Base-by-base conservation (phyloP, 2,329 filamentous ascomycete species). In the Hymenoscyphus scutula region DNA sequence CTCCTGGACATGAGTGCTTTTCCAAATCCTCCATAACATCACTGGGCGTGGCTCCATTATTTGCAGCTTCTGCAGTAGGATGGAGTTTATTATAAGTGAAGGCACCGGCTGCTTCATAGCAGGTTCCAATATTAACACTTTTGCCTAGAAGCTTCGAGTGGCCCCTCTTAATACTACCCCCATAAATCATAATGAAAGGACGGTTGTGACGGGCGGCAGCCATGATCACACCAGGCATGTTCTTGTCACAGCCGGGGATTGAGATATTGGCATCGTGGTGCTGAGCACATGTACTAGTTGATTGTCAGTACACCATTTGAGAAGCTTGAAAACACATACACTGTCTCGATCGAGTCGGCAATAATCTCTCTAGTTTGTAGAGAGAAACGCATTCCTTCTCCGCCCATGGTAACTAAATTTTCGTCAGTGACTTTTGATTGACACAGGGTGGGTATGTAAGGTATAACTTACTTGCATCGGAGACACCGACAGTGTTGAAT, bases 241-340 rank as follows among this genome's bases (percentile, higher is more conserved):
- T 97, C 84, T 97, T 97, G 79, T 97, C 93, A 75, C 93, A 97
- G 11, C 93, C 93, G 0, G 94, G 92, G 69, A 97, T 94, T 32
- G 91, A 88, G 74, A 97, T 93, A 76, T 93, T 96, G 63, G 92
- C 94, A 74, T 97, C 94, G 76, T 97, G 92, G 70, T 90, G 89
- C 75, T 69, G 61, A 23, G 62, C 62, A 51, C 62, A 63, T 51
- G 62, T 63, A 29, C 57, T 59, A 32, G 11, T 8, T 11, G 25
- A 25, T 6, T 58, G n/a, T 25, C 10, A 38, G 34, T 41, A 25
- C 17, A 7, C 10, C 19, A 1, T 5, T 37, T 10, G 17, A 57
- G 13, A 53, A 30, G 19, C 11, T 15, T 15, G 93, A 5, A 91
- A 94, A 74, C 15, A 37, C 53, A 56, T 89, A 94, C 1, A 97